These are phyloP conservation scores for Amylostereum chailletii DNA, from an alignment of 1,284 basidiomycete genomes.

Conservation along the genomic window DNA sequence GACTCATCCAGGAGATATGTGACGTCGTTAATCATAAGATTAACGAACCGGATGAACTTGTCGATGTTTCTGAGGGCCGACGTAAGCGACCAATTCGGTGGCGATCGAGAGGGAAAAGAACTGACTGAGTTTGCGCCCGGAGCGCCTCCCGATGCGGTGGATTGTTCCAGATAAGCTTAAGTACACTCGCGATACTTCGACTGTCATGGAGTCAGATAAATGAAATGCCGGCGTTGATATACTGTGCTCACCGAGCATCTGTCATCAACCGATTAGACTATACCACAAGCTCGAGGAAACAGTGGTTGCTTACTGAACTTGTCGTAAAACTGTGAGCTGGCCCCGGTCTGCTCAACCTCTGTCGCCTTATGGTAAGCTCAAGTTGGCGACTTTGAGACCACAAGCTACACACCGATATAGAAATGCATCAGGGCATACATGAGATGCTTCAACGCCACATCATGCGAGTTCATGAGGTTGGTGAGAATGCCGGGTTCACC, in stretches of 20 bases:
- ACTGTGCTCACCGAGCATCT: conserved; percentile 46
- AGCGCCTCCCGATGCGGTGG: conserved; percentile 80
- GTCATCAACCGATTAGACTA: conserved; percentile 1
- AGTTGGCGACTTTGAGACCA: neutral
- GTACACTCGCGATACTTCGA: conserved; percentile 77
- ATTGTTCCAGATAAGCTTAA: conserved; percentile 88
- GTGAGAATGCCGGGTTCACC: conserved; percentile 75
- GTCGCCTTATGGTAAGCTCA: neutral
- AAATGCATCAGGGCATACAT: conserved; percentile 92
- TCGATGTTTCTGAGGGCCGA: conserved; percentile 60
- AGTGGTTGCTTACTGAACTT: conserved; percentile 73
- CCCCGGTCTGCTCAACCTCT: conserved; percentile 98
- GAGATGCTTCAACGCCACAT: conserved; percentile 79
- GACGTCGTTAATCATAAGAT: conserved; percentile 98
- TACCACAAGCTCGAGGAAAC: conserved; percentile 11
- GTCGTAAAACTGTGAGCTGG: conserved; percentile 97
- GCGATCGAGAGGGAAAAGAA: conserved; percentile 8
- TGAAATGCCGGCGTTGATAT: neutral
- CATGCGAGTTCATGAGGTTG: conserved; percentile 77
- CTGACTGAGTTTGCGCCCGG: conserved; percentile 68
- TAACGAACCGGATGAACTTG: conserved; percentile 92
- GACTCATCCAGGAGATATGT: conserved; percentile 98
- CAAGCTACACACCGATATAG: conserved; percentile 70
- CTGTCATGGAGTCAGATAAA: conserved; percentile 25
- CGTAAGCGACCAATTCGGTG: neutral